Evolutionary conservation across 2,329 filamentous ascomycete genomes (phyloP).

Genomic region (Thermoascus crustaceus): DNA sequence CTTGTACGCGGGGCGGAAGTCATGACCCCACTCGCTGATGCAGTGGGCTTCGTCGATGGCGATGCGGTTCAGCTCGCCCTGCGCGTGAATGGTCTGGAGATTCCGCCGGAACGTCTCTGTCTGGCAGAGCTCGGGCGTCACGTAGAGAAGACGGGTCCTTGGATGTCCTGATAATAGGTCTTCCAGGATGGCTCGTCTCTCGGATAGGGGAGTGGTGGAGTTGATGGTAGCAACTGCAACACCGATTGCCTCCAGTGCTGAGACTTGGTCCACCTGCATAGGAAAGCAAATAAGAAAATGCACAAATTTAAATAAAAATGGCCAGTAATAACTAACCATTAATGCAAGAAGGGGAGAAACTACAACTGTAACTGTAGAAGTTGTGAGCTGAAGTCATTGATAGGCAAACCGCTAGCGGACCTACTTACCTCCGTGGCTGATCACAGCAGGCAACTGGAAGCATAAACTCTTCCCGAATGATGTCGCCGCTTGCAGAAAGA

Average conservation of each 20-base stretch:
- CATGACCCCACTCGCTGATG: slow-evolving; percentile 96
- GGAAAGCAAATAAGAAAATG: neutral
- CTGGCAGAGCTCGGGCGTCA: slow-evolving; percentile 84
- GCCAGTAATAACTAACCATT: slow-evolving; percentile 53
- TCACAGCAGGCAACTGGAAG: slow-evolving; percentile 83
- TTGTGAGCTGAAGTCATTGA: slow-evolving; percentile 3
- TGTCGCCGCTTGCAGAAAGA: slow-evolving; percentile 74
- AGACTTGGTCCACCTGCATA: slow-evolving; percentile 81
- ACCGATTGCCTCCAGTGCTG: slow-evolving; percentile 62
- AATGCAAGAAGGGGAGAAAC: slow-evolving; percentile 81
- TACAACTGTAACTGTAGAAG: slow-evolving; percentile 67
- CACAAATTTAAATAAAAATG: neutral
- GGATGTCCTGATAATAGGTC: slow-evolving; percentile 87
- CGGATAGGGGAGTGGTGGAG: slow-evolving; percentile 61
- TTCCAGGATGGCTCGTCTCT: slow-evolving; percentile 61
- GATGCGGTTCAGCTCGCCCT: slow-evolving; percentile 77
- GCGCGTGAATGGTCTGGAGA: slow-evolving; percentile 64
- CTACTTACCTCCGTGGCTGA: slow-evolving; percentile 71
- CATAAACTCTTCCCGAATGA: slow-evolving; percentile 86
- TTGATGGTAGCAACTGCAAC: slow-evolving; percentile 82
- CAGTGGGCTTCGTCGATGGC: slow-evolving; percentile 94
- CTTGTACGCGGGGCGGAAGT: slow-evolving; percentile 91
- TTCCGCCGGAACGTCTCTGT: slow-evolving; percentile 67
- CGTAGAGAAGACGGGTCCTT: slow-evolving; percentile 73
- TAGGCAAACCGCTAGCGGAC: slow-evolving; percentile 8